These are phyloP conservation scores for Lodderomyces pseudojiufengensis DNA, from an alignment of 1,139 yeast species.

Conservation along the genomic window DNA sequence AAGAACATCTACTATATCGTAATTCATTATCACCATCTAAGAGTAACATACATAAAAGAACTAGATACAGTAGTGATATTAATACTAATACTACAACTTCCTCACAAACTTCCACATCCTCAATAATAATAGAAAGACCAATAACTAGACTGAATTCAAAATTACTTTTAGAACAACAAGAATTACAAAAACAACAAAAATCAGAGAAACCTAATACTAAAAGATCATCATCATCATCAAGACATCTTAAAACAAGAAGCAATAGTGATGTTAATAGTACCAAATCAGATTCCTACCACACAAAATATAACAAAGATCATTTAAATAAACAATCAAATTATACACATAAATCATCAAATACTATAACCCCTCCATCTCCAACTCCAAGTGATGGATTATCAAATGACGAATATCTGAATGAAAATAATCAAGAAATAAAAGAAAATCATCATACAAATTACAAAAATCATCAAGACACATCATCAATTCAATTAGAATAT, in stretches of 20 bases:
- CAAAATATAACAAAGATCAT: too few relatives aligned
- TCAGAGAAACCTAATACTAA: not conserved
- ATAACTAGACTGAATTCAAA: slow-evolving; percentile 11
- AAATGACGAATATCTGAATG: slow-evolving; percentile 6
- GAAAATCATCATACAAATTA: too few relatives aligned
- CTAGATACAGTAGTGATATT: not conserved
- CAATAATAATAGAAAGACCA: slow-evolving; percentile 6
- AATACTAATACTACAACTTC: not conserved
- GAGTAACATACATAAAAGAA: slow-evolving; percentile 1
- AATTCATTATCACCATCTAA: slow-evolving; percentile 4
- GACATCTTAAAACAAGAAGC: slow-evolving; percentile 1
- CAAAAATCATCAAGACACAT: too few relatives aligned
- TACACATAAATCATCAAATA: too few relatives aligned
- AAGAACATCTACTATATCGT: slow-evolving; percentile 11
- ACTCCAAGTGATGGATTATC: slow-evolving; percentile 19
- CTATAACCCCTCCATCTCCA: slow-evolving; percentile 15
- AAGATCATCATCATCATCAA: too few relatives aligned
- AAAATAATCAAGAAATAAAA: not conserved
- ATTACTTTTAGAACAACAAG: slow-evolving; percentile 2
- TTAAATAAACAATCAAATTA: too few relatives aligned
- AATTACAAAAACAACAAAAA: slow-evolving; percentile 2
- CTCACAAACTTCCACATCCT: not conserved
- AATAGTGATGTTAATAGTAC: not conserved
- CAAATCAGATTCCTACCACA: too few relatives aligned
- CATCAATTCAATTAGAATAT: not conserved